phyloP scores from a whole-genome alignment of 345 rosid species.

The Eucalyptus polybractea region DNA sequence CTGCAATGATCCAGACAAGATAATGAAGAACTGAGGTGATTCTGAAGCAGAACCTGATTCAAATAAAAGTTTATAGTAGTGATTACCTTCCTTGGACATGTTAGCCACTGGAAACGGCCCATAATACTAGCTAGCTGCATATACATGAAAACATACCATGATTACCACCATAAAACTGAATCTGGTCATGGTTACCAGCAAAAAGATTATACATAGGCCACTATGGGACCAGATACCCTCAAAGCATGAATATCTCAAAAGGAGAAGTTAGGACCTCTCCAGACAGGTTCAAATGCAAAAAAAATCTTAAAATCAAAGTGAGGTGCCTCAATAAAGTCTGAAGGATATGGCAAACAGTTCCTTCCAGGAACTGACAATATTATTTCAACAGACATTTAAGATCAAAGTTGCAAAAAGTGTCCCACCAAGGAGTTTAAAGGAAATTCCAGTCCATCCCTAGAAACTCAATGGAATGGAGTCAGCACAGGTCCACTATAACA shows the following conservation, averaged over 20 bases:
- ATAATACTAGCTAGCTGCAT: slow-evolving; percentile 83
- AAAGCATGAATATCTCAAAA: not conserved
- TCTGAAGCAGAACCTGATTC: not conserved
- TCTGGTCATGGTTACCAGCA: not conserved
- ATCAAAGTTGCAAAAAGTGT: not conserved
- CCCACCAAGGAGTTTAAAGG: not conserved
- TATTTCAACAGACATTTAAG: not conserved
- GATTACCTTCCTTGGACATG: slow-evolving; percentile 92
- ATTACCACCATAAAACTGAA: not conserved
- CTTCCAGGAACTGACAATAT: not conserved
- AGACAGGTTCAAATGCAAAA: not conserved
- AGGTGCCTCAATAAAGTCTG: not conserved
- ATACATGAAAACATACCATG: not conserved
- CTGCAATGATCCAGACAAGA: slow-evolving; percentile 15
- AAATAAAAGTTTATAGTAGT: not conserved
- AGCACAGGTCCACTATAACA: not conserved
- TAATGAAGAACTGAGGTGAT: not conserved
- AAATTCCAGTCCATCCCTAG: not conserved
- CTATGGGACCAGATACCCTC: not conserved
- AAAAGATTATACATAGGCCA: not conserved
- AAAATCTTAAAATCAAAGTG: not conserved
- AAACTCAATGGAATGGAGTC: not conserved
- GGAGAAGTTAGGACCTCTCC: not conserved
- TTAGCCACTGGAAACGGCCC: slow-evolving; percentile 90
- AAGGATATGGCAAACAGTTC: not conserved